Evolutionary conservation across 306 rosid genomes (phyloP).

Genomic region (Lagenaria siceraria): DNA sequence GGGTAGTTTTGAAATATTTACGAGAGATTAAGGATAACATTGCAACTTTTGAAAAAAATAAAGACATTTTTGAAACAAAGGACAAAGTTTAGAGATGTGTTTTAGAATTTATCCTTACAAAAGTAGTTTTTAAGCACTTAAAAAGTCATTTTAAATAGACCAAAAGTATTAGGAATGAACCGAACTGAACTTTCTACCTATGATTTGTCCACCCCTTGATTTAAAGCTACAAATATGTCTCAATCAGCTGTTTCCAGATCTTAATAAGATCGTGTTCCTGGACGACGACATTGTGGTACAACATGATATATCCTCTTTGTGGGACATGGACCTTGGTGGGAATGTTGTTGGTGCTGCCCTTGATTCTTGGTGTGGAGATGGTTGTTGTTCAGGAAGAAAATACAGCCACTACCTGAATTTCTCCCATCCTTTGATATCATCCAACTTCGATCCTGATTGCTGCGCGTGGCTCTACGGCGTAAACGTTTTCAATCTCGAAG

Average conservation of each 20-base stretch:
- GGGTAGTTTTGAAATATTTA: too few relatives aligned
- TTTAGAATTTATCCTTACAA: too few relatives aligned
- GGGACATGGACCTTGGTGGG: slow-evolving; percentile 73
- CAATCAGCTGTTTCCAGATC: slow-evolving; percentile 89
- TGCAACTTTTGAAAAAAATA: too few relatives aligned
- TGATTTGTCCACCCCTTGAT: slow-evolving; percentile 9
- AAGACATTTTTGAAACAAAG: too few relatives aligned
- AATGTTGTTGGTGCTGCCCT: slow-evolving; percentile 73
- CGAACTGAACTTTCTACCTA: slow-evolving; percentile 13
- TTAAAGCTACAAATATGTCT: slow-evolving; percentile 26
- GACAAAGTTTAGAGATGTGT: too few relatives aligned
- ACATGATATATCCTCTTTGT: slow-evolving; percentile 65
- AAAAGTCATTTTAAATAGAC: background rate
- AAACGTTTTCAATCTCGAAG: slow-evolving; percentile 66
- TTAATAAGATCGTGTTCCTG: slow-evolving; percentile 59
- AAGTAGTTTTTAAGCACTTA: background rate
- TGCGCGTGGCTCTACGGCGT: slow-evolving; percentile 75
- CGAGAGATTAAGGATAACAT: too few relatives aligned
- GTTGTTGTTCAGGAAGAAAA: slow-evolving; percentile 59
- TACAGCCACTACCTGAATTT: slow-evolving; percentile 63
- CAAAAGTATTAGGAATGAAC: background rate
- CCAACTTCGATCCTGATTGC: slow-evolving; percentile 35
- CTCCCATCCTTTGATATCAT: slow-evolving; percentile 58
- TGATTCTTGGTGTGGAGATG: slow-evolving; percentile 50
- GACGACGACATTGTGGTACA: slow-evolving; percentile 88